A percentile compares a stretch with the other conserved stretches of the same genome.
Evolutionary conservation across 75 land plant species (phyloP).

Genomic region (Ceratopteris richardii): DNA sequence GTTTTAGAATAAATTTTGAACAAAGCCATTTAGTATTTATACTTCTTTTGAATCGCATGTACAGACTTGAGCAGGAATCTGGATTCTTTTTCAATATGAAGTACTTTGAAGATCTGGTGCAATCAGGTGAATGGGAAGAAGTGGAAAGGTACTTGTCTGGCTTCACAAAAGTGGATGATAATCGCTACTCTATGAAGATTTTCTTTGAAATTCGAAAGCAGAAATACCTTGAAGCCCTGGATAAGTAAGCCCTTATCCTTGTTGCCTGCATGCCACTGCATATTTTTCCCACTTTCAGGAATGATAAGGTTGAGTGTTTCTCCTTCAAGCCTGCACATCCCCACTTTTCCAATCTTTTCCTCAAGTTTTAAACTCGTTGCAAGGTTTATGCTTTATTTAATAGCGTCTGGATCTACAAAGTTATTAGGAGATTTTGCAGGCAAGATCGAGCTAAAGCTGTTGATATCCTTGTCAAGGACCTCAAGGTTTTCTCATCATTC

Average conservation of each 20-base stretch:
- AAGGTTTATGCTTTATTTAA: background rate
- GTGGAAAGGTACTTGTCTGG: slow-evolving; percentile 41
- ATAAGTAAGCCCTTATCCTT: slow-evolving; percentile 18
- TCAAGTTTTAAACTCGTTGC: no score
- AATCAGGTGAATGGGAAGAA: slow-evolving; percentile 41
- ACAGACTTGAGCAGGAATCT: slow-evolving; percentile 45
- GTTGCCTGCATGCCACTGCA: background rate
- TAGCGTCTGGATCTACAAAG: background rate
- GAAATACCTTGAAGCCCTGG: slow-evolving; percentile 44
- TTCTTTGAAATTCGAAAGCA: slow-evolving; percentile 46
- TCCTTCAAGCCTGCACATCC: background rate
- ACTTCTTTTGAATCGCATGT: background rate
- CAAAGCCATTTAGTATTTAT: no score
- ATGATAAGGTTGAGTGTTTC: background rate
- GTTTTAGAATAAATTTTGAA: no score
- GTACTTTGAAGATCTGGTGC: slow-evolving; percentile 43
- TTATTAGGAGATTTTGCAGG: slow-evolving; percentile 29
- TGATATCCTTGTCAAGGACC: slow-evolving; percentile 66
- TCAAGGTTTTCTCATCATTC: slow-evolving; percentile 70
- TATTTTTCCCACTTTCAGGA: background rate
- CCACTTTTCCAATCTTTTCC: background rate
- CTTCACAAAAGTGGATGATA: slow-evolving; percentile 43
- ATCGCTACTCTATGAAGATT: slow-evolving; percentile 50
- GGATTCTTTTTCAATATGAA: slow-evolving; percentile 47
- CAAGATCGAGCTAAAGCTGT: slow-evolving; percentile 75